A percentile compares a stretch with the other conserved stretches of the same genome.
These are phyloP conservation scores for Groenewaldozyma tartarivorans DNA, from an alignment of 805 yeast species.

Conservation along the genomic window DNA sequence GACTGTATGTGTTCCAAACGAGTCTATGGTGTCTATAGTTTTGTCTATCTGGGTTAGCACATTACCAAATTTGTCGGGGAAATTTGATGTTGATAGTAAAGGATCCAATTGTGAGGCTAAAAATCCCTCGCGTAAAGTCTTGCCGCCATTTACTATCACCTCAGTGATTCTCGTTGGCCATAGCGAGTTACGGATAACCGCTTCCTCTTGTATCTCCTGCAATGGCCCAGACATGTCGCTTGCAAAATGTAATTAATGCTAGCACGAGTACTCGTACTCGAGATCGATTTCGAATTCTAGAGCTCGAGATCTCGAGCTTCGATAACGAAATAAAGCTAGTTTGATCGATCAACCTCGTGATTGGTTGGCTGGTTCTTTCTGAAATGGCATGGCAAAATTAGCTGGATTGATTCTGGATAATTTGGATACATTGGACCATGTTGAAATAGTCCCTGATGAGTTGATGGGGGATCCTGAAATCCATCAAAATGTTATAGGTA, in stretches of 20 bases:
- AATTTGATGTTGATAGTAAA: conserved; percentile 15
- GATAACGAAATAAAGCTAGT: too few species aligned
- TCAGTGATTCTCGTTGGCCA: conserved; percentile 22
- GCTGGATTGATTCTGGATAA: neutral
- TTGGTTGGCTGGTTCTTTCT: too few species aligned
- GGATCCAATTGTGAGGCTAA: conserved; percentile 21
- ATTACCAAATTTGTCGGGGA: conserved; percentile 14
- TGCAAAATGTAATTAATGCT: too few species aligned
- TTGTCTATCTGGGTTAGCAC: conserved; percentile 18
- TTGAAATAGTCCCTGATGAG: conserved; percentile 10
- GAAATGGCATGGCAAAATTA: too few species aligned
- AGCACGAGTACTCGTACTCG: too few species aligned
- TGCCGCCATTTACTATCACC: conserved; percentile 22
- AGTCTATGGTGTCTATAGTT: conserved; percentile 11
- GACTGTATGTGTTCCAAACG: conserved; percentile 8
- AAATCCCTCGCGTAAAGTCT: conserved; percentile 18
- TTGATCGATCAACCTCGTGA: too few species aligned
- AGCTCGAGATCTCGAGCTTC: too few species aligned
- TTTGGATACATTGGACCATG: conserved; percentile 1
- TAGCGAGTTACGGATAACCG: conserved; percentile 19
- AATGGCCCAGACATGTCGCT: too few species aligned
- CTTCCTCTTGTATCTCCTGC: too few species aligned
- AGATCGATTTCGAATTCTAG: too few species aligned
- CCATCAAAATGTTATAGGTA: conserved; percentile 20
- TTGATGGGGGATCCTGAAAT: conserved; percentile 5